These are phyloP conservation scores for Amaranthus tricolor DNA, from an alignment of 179 eudicot species.

Conservation along the genomic window DNA sequence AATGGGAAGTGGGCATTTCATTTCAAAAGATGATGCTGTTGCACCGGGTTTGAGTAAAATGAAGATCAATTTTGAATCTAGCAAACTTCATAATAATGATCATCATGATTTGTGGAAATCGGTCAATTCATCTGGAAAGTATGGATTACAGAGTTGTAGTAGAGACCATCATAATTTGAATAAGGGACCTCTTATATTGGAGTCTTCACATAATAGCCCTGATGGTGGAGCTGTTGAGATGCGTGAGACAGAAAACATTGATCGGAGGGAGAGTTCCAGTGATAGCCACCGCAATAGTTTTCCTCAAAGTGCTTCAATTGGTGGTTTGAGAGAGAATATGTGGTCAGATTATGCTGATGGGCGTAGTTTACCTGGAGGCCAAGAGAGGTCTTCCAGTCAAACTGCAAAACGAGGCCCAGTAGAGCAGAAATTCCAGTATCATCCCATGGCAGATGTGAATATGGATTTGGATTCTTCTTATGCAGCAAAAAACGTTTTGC, in stretches of 20 bases:
- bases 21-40: conserved; percentile 35
- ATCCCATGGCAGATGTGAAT: conserved; percentile 85
- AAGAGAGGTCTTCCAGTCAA: conserved; percentile 51
- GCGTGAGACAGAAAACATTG: conserved; percentile 44
- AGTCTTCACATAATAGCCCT: conserved; percentile 37
- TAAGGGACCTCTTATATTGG: conserved; percentile 42
- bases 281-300: conserved; percentile 52
- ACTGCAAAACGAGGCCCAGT: conserved; percentile 37
- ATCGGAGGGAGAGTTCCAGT: conserved; percentile 48
- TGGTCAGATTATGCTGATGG: conserved; percentile 52
- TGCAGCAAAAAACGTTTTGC: conserved; percentile 36
- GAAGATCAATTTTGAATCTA: conserved; percentile 31
- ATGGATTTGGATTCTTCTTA: conserved; percentile 49
- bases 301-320: conserved; percentile 42
- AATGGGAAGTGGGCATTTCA: conserved; percentile 30
- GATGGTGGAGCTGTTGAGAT: conserved; percentile 42
- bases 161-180: conserved; percentile 35
- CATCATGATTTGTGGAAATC: conserved; percentile 55
- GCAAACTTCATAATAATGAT: conserved; percentile 35
- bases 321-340: conserved; percentile 41
- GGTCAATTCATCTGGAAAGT: conserved; percentile 38
- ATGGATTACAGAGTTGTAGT: conserved; percentile 42
- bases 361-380: conserved; percentile 37
- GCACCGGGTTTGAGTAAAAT: conserved; percentile 30
- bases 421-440: conserved; percentile 77